Base-by-base conservation (phyloP, 1,284 basidiomycete genomes). In the Microbotryomycetes sp. region DNA sequence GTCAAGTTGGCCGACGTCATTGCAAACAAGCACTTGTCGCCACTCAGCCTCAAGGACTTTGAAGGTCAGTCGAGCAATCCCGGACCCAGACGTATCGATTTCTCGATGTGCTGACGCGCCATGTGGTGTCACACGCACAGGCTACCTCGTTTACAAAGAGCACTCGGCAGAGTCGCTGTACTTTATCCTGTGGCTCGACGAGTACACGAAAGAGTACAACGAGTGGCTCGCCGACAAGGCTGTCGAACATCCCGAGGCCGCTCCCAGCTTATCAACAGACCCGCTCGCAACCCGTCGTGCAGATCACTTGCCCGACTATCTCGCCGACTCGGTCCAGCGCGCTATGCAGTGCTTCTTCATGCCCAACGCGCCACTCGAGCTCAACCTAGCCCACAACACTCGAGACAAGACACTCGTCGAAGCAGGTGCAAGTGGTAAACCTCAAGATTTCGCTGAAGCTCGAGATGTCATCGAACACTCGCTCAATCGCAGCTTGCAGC, bases 111-210 rank as follows among this genome's bases (percentile, higher is more conserved):
- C 26, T 16, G 29, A 27, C 15, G 4, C 3, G 24, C 24, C 48
- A n/a, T n/a, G n/a, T n/a, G n/a, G n/a, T n/a, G n/a, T n/a, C n/a
- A n/a, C 35, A 16, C 35, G 28, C 29, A n/a, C 50, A 65, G 66
- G 66, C 35, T 62, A 65, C 59, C 61, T 68, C 48, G 66, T 65
- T 26, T 68, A 60, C 66, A 62, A 57, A 59, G 66, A 65, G 57
- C 60, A 68, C 53, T 65, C 66, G 52, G 66, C 66, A 1, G 66
- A 68, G 57, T 62, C 60, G 52, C 50, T 68, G 13, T 65, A 68
- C 61, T 68, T 68, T 54, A 64, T 68, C 55, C 55, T 67, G 7
- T 67, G 57, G 66, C 56, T 68, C 53, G 62, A 65, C 54, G 63
- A 68, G 53, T 68, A 68, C 59, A 51, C 31, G 52, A 60, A 63